phyloP scores from a whole-genome alignment of 805 yeast species.

The Starmerella geochares region DNA sequence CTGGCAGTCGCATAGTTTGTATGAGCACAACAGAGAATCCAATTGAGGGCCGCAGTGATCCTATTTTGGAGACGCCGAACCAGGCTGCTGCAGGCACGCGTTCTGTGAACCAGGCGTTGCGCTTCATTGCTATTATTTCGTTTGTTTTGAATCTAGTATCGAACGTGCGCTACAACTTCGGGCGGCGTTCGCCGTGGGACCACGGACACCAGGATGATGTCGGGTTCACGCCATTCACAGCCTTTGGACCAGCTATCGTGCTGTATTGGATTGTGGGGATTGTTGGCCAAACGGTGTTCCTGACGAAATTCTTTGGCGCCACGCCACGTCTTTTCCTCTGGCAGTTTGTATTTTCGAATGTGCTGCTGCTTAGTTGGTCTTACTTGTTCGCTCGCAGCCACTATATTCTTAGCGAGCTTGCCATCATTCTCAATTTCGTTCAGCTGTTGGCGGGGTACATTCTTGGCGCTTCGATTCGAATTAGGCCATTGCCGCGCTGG shows the following conservation, averaged over 20 bases:
- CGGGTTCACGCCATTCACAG: constrained; percentile 62
- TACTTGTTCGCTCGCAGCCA: constrained; percentile 49
- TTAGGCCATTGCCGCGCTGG: constrained; percentile 45
- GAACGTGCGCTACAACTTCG: constrained; percentile 46
- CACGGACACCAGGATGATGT: constrained; percentile 41
- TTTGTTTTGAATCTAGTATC: constrained; percentile 49
- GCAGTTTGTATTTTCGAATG: constrained; percentile 56
- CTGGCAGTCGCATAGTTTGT: neutral
- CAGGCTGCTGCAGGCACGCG: neutral
- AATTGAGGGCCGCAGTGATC: neutral
- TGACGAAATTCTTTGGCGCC: constrained; percentile 28
- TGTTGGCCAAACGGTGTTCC: constrained; percentile 40
- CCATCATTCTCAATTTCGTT: constrained; percentile 49
- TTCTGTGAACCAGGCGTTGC: constrained; percentile 20
- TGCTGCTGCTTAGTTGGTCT: constrained; percentile 54
- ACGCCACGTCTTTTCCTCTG: constrained; percentile 37
- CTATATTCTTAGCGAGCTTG: constrained; percentile 49
- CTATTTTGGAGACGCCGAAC: constrained; percentile 1
- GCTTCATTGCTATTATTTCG: constrained; percentile 43
- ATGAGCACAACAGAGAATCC: neutral
- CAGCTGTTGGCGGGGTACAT: constrained; percentile 49
- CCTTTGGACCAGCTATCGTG: constrained; percentile 32
- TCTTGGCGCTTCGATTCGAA: constrained; percentile 48
- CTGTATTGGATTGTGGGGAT: constrained; percentile 51
- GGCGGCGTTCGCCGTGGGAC: constrained; percentile 39